Evolutionary conservation across 73 alveolate species (phyloP).

Genomic region (Strombidium stylifer): DNA sequence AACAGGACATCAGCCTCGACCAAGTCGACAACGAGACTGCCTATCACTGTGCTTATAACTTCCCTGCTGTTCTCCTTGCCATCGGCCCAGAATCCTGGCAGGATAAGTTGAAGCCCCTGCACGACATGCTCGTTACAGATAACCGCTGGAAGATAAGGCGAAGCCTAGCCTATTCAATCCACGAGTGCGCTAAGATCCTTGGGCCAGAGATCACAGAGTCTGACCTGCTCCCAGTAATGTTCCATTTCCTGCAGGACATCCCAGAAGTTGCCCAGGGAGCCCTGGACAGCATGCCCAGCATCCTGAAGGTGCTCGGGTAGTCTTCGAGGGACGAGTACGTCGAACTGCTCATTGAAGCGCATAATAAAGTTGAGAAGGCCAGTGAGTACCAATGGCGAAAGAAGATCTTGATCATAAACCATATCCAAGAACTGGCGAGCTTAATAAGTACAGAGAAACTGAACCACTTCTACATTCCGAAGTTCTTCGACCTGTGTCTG

Average conservation of each 20-base stretch:
- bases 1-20: too few species aligned
- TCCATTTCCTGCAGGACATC: slow-evolving; percentile 34
- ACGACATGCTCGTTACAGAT: slow-evolving; percentile 44
- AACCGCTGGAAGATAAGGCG: slow-evolving; percentile 66
- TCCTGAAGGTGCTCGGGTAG: slow-evolving; percentile 50
- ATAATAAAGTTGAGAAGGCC: too few species aligned
- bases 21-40: slow-evolving; percentile 63
- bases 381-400: slow-evolving; percentile 68
- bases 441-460: slow-evolving; percentile 57
- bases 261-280: slow-evolving; percentile 58
- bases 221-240: slow-evolving; percentile 68
- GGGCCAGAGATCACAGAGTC: slow-evolving; percentile 72
- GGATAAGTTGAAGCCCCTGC: slow-evolving; percentile 40
- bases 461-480: slow-evolving; percentile 52
- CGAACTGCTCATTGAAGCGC: slow-evolving; percentile 47
- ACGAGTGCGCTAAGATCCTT: slow-evolving; percentile 74
- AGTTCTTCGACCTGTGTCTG: slow-evolving; percentile 56
- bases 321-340: slow-evolving; percentile 55
- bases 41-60: slow-evolving; percentile 59
- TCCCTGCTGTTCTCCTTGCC: slow-evolving; percentile 71
- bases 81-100: slow-evolving; percentile 74
- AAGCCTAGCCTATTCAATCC: slow-evolving; percentile 65
- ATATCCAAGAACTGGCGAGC: slow-evolving; percentile 50
- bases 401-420: slow-evolving; percentile 42
- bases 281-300: slow-evolving; percentile 51